Conservation (phyloP, 2,329 filamentous ascomycete genomes). For the Fusarium praegraminearum region DNA sequence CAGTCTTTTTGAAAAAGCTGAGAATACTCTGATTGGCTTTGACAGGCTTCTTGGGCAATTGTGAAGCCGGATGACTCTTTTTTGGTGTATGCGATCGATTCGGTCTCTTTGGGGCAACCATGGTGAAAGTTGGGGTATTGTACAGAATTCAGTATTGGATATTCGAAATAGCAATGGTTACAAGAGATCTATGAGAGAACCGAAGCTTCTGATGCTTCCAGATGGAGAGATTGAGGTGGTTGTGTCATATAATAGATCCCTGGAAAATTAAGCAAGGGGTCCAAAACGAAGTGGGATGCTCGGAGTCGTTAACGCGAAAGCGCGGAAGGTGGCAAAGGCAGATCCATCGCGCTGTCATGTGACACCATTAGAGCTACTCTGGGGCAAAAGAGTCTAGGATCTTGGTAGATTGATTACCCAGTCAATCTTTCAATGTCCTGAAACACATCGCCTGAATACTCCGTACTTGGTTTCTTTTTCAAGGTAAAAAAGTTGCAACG, state of each 20-base stretch:
- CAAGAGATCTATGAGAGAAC: not conserved
- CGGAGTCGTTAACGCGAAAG: constrained; percentile 33
- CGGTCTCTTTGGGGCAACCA: constrained; percentile 53
- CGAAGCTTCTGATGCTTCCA: not conserved
- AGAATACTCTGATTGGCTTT: constrained; percentile 74
- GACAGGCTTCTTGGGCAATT: constrained; percentile 52
- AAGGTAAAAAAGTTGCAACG: not conserved
- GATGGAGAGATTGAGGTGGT: not conserved
- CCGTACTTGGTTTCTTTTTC: not conserved
- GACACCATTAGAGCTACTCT: constrained; percentile 14
- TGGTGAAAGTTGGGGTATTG: constrained; percentile 32
- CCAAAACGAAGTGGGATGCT: constrained; percentile 37
- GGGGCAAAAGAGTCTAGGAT: not conserved
- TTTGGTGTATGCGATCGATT: constrained; percentile 51
- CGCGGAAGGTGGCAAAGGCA: constrained; percentile 35
- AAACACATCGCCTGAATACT: not conserved
- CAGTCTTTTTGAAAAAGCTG: constrained; percentile 79
- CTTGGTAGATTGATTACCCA: not conserved
- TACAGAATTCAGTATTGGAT: not conserved
- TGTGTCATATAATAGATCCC: not conserved
- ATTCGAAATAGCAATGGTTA: not conserved
- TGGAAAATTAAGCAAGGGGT: not conserved
- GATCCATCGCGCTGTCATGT: constrained; percentile 52
- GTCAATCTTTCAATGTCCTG: not conserved
- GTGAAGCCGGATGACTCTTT: constrained; percentile 45